phyloP scores from a whole-genome alignment of 108 stramenopile species.

The Epithemia pelagica region DNA sequence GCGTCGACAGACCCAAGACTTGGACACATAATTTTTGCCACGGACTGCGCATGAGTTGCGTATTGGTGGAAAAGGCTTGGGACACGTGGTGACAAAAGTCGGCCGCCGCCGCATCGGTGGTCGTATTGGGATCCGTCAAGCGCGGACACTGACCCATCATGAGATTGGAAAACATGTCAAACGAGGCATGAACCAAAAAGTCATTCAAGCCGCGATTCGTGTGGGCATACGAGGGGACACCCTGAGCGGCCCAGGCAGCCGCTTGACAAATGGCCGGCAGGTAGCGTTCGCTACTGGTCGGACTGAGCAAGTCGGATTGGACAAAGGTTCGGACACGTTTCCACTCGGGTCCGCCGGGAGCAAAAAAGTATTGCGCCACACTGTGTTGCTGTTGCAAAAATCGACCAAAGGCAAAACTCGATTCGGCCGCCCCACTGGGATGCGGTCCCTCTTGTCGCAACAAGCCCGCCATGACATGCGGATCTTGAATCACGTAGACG shows the following conservation, averaged over 20 bases:
- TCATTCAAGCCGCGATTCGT: conserved; percentile 24
- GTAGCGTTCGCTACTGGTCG: conserved; percentile 16
- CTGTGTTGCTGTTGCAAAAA: not conserved
- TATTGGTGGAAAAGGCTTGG: not conserved
- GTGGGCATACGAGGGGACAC: conserved; percentile 11
- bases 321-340: not conserved
- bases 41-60: not conserved
- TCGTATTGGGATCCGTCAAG: conserved; percentile 19
- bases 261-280: conserved; percentile 22
- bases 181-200: conserved; percentile 17
- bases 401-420: not conserved
- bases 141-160: conserved; percentile 26
- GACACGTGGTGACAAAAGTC: conserved; percentile 14
- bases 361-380: not conserved
- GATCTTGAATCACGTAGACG: conserved; percentile 18
- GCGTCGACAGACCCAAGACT: conserved; percentile 12
- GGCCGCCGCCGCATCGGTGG: conserved; percentile 12
- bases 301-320: conserved; percentile 14
- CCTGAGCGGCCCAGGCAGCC: conserved; percentile 14
- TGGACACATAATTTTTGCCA: conserved; percentile 7
- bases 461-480: conserved; percentile 27
- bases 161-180: conserved; percentile 28
- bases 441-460: conserved; percentile 16
- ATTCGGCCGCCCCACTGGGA: conserved; percentile 1
- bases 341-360: not conserved